Conservation (phyloP, 768 basidiomycete species). For the Mycena leptocephala region DNA sequence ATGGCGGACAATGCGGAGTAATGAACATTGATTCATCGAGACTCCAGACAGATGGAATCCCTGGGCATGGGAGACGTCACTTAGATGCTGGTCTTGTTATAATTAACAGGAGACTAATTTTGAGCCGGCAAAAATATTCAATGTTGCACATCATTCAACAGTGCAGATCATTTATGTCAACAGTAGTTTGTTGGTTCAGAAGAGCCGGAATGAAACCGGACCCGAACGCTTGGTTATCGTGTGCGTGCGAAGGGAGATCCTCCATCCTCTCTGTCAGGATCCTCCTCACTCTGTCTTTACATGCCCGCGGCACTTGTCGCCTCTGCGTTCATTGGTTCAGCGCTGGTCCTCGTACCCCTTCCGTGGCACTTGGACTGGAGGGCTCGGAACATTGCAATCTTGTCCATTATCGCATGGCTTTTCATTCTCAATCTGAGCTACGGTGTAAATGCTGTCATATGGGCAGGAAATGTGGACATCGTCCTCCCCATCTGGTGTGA, state of each 20-base stretch:
- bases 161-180: not conserved
- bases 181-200: not conserved
- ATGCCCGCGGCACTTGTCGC: constrained; percentile 1
- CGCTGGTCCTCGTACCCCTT: constrained; percentile 57
- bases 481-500: constrained; percentile 81
- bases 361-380: constrained; percentile 55
- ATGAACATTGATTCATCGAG: no score
- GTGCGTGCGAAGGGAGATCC: not conserved
- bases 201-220: not conserved
- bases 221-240: not conserved
- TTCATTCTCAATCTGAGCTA: constrained; percentile 63
- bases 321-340: constrained; percentile 32
- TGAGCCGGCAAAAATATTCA: not conserved
- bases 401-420: constrained; percentile 70
- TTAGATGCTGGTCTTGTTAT: no score
- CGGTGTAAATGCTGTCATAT: constrained; percentile 74
- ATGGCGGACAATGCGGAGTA: no score
- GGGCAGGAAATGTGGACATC: constrained; percentile 68
- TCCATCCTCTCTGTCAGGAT: not conserved
- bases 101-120: not conserved
- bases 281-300: constrained; percentile 2
- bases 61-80: no score
- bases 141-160: not conserved
- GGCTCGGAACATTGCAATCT: constrained; percentile 61
- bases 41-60: no score